Conservation (phyloP, 495 filamentous ascomycete species). For the Hamigera avellanea region DNA sequence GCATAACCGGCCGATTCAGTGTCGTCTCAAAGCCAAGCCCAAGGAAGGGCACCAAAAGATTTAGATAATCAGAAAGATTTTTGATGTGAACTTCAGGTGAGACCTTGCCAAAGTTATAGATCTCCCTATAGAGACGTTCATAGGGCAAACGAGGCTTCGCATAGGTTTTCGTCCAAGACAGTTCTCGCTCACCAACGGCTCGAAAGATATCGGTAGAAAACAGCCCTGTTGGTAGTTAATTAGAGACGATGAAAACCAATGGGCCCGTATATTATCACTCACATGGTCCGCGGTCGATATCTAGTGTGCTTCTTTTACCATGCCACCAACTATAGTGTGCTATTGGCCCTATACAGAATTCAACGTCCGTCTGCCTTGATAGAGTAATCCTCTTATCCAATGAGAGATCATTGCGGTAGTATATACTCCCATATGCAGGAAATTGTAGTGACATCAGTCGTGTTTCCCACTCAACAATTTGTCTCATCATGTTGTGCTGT, state of each 20-base stretch:
- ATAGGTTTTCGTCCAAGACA: slow-evolving; percentile 6
- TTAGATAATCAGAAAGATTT: slow-evolving; percentile 10
- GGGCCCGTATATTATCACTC: too few species aligned
- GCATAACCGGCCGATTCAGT: slow-evolving; percentile 16
- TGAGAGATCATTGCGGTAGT: slow-evolving; percentile 9
- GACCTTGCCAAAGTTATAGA: slow-evolving; percentile 7
- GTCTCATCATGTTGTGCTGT: slow-evolving; percentile 13
- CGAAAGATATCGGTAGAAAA: slow-evolving; percentile 7
- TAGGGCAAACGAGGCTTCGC: slow-evolving; percentile 10
- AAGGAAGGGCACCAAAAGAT: slow-evolving; percentile 7
- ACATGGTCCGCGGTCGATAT: slow-evolving; percentile 21
- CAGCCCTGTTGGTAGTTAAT: neutral
- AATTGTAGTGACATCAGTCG: slow-evolving; percentile 14
- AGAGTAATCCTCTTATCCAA: slow-evolving; percentile 2
- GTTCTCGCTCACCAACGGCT: slow-evolving; percentile 10
- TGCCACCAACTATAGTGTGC: slow-evolving; percentile 18
- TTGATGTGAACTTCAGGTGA: slow-evolving; percentile 10
- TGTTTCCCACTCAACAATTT: slow-evolving; percentile 18
- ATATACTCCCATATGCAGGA: slow-evolving; percentile 21
- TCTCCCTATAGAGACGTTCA: slow-evolving; percentile 13
- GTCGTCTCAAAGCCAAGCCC: slow-evolving; percentile 4
- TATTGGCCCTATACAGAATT: slow-evolving; percentile 21
- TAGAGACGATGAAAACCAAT: too few species aligned
- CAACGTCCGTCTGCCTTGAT: slow-evolving; percentile 1
- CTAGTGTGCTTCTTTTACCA: slow-evolving; percentile 5